Conservation (phyloP, 306 rosid species). For the Quercus bicolor region DNA sequence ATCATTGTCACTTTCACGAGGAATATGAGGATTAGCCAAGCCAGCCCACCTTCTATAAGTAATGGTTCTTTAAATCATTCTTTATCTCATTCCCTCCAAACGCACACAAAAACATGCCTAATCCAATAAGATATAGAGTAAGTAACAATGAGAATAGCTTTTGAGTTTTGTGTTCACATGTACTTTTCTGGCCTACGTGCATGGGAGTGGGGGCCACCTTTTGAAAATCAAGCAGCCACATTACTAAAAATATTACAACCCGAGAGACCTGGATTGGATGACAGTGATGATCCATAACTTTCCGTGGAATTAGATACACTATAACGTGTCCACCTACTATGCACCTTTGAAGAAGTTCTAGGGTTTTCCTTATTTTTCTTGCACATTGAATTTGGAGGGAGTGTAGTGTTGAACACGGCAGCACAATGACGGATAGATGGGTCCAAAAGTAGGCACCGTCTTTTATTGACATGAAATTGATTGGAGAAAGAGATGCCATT, state of each 20-base stretch:
- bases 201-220: conserved; percentile 36
- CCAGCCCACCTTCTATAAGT: not conserved
- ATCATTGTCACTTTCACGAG: conserved; percentile 32
- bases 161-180: not conserved
- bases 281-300: conserved; percentile 20
- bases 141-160: conserved; percentile 16
- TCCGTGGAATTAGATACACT: conserved; percentile 19
- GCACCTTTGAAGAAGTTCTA: conserved; percentile 19
- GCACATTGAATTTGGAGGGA: conserved; percentile 42
- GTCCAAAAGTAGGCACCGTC: conserved; percentile 94
- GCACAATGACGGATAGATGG: conserved; percentile 33
- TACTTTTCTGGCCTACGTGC: conserved; percentile 30
- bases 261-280: not conserved
- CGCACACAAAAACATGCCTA: conserved; percentile 17
- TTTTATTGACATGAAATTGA: conserved; percentile 49
- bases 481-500: conserved; percentile 30
- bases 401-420: conserved; percentile 69
- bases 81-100: conserved; percentile 12
- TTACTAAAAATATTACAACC: not conserved
- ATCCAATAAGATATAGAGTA: conserved; percentile 4
- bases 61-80: conserved; percentile 7
- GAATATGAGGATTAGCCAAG: conserved; percentile 5
- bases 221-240: not conserved
- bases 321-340: conserved; percentile 11
- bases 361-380: conserved; percentile 23